These are phyloP conservation scores for Limnanthes douglasii DNA, from an alignment of 345 rosid genomes.

Conservation along the genomic window DNA sequence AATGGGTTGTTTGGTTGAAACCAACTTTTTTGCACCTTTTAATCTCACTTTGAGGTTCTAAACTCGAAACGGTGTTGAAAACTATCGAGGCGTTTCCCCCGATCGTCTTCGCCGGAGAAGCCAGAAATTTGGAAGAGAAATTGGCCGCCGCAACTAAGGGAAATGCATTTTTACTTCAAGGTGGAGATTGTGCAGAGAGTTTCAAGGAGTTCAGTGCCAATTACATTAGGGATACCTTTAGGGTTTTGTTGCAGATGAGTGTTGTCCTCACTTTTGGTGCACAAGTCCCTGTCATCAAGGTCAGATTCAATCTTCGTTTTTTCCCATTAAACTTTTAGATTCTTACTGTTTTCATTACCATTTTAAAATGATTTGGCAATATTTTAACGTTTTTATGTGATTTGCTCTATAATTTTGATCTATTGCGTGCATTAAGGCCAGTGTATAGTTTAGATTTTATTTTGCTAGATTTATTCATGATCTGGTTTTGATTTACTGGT, in stretches of 20 bases:
- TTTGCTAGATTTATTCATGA: too few relatives aligned
- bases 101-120: slow-evolving; percentile 38
- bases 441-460: too few relatives aligned
- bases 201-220: slow-evolving; percentile 39
- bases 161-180: slow-evolving; percentile 37
- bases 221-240: slow-evolving; percentile 33
- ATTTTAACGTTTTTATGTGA: neutral
- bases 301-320: slow-evolving; percentile 3
- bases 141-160: slow-evolving; percentile 33
- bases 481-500: too few relatives aligned
- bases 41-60: too few relatives aligned
- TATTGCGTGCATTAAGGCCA: too few relatives aligned
- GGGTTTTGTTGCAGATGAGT: slow-evolving; percentile 49
- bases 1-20: too few relatives aligned
- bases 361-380: neutral
- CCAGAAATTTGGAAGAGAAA: slow-evolving; percentile 31
- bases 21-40: too few relatives aligned
- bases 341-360: neutral
- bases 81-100: slow-evolving; percentile 34
- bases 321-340: neutral
- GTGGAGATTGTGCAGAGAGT: slow-evolving; percentile 51
- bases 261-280: slow-evolving; percentile 49
- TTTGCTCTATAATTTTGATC: neutral
- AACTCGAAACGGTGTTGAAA: slow-evolving; percentile 26
- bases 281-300: slow-evolving; percentile 45